These are phyloP conservation scores for Buxus sempervirens DNA, from an alignment of 164 flowering plant species.

Conservation along the genomic window DNA sequence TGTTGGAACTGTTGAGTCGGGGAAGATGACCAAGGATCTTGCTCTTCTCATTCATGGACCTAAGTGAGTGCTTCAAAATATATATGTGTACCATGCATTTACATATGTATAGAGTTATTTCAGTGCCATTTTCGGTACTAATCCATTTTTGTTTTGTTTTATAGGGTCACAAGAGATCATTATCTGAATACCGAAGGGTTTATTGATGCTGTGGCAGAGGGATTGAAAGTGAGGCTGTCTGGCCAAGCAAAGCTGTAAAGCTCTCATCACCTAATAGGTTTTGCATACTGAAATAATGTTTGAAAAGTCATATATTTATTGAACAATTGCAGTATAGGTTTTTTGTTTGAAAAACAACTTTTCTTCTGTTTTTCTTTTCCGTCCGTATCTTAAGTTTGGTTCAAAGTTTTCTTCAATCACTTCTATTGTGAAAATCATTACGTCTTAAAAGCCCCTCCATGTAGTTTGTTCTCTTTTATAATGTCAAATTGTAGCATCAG, in stretches of 20 bases:
- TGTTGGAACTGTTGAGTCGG: slow-evolving; percentile 76
- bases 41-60: slow-evolving; percentile 85
- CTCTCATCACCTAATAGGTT: slow-evolving; percentile 14
- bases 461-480: too few relatives aligned
- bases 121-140: not conserved
- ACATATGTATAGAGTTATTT: too few relatives aligned
- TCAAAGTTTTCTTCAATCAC: too few relatives aligned
- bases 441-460: too few relatives aligned
- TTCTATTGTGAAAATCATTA: too few relatives aligned
- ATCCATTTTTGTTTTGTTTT: not conserved
- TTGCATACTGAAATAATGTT: slow-evolving; percentile 5
- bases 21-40: slow-evolving; percentile 97
- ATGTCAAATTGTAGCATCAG: too few relatives aligned
- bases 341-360: not conserved
- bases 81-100: too few relatives aligned
- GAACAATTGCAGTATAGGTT: not conserved
- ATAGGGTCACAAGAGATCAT: slow-evolving; percentile 57
- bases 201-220: slow-evolving; percentile 89
- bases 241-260: slow-evolving; percentile 30
- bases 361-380: too few relatives aligned
- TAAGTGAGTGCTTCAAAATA: slow-evolving; percentile 37
- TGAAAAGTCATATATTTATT: not conserved
- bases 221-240: slow-evolving; percentile 64
- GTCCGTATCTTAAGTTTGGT: too few relatives aligned
- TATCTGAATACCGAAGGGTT: slow-evolving; percentile 89